phyloP scores from a whole-genome alignment of 768 basidiomycete species.

The Termitomyces bulborhizus region DNA sequence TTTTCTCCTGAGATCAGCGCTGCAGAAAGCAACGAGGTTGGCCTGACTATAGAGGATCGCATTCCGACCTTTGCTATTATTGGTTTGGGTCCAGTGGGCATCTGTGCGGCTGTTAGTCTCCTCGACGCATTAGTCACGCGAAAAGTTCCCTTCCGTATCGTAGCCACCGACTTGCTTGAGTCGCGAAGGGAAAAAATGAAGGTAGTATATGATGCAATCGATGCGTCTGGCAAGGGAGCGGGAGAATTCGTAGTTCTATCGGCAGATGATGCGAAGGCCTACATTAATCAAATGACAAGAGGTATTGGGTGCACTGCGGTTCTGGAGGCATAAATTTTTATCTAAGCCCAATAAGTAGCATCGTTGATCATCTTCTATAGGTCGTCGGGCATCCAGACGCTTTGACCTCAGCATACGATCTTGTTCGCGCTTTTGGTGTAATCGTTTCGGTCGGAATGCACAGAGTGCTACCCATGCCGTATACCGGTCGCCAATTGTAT shows the following conservation, averaged over 20 bases:
- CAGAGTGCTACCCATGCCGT: slow-evolving; percentile 45
- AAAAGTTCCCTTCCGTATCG: slow-evolving; percentile 43
- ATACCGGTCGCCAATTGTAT: slow-evolving; percentile 54
- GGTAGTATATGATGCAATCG: slow-evolving; percentile 49
- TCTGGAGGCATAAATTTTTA: slow-evolving; percentile 46
- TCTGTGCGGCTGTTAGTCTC: slow-evolving; percentile 60
- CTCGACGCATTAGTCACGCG: slow-evolving; percentile 51
- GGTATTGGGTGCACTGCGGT: slow-evolving; percentile 58
- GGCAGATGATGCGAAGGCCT: slow-evolving; percentile 44
- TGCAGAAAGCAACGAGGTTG: slow-evolving; percentile 22
- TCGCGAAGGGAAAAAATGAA: slow-evolving; percentile 53
- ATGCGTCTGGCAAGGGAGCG: slow-evolving; percentile 32
- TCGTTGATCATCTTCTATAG: slow-evolving; percentile 27
- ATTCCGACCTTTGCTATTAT: slow-evolving; percentile 58
- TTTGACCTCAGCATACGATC: slow-evolving; percentile 55
- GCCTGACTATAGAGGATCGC: slow-evolving; percentile 39
- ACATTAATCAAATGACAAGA: slow-evolving; percentile 46
- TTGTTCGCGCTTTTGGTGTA: slow-evolving; percentile 71
- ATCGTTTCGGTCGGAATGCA: slow-evolving; percentile 75
- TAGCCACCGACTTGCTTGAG: slow-evolving; percentile 60
- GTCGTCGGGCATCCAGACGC: slow-evolving; percentile 67
- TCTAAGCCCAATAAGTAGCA: background rate
- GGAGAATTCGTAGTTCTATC: slow-evolving; percentile 46
- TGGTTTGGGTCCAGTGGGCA: slow-evolving; percentile 75
- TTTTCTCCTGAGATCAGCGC: slow-evolving; percentile 21